Conservation (phyloP, 2,329 filamentous ascomycete genomes). For the Nectriaceae sp. region DNA sequence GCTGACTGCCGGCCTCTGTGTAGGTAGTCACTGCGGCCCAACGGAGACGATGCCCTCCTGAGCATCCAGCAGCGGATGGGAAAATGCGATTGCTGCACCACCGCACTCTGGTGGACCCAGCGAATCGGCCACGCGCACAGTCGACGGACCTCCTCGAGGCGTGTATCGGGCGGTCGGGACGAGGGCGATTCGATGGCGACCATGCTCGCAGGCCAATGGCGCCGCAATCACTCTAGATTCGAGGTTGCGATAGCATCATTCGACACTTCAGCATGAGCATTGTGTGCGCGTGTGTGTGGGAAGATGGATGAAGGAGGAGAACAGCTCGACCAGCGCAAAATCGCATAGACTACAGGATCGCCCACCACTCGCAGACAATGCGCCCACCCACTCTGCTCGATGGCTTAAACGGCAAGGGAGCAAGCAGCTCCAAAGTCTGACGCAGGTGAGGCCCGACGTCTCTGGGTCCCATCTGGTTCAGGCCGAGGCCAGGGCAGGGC, state of each 20-base stretch:
- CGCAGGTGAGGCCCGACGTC: neutral
- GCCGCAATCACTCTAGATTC: slow-evolving; percentile 14
- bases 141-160: neutral
- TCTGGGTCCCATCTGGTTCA: neutral
- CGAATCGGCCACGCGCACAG: slow-evolving; percentile 16
- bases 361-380: neutral
- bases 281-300: slow-evolving; percentile 1
- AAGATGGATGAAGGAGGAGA: slow-evolving; percentile 4
- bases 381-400: too few relatives aligned
- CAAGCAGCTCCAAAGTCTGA: neutral
- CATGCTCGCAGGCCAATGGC: slow-evolving; percentile 26
- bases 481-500: neutral
- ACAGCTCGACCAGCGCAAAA: slow-evolving; percentile 2
- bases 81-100: neutral
- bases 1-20: neutral
- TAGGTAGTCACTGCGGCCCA: slow-evolving; percentile 8
- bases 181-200: slow-evolving; percentile 19
- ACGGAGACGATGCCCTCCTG: slow-evolving; percentile 7
- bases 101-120: neutral
- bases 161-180: slow-evolving; percentile 15
- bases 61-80: neutral
- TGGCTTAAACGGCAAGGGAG: neutral
- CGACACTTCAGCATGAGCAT: slow-evolving; percentile 5
- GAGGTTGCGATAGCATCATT: slow-evolving; percentile 18
- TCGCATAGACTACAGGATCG: neutral